Conservation (phyloP, 345 rosid genomes). For the Salix udensis region DNA sequence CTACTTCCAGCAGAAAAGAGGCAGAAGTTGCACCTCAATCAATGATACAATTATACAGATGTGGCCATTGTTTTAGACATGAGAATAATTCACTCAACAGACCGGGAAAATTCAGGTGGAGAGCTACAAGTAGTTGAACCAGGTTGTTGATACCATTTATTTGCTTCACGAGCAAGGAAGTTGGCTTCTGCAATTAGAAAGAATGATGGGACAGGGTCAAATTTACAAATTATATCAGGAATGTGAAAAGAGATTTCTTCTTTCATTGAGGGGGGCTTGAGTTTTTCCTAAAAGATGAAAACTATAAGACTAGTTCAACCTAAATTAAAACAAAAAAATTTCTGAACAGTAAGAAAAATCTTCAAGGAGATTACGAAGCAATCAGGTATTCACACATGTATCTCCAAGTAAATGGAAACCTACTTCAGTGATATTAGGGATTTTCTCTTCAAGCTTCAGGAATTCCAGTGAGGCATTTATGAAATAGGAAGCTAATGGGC, state of each 20-base stretch:
- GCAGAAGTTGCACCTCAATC: neutral
- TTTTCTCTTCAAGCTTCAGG: neutral
- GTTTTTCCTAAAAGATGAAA: neutral
- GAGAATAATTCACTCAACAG: slow-evolving; percentile 16
- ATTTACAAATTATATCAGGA: neutral
- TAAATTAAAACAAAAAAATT: no score
- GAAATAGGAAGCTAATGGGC: neutral
- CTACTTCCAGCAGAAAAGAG: neutral
- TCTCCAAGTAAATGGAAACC: neutral
- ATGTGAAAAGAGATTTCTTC: neutral
- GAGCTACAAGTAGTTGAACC: slow-evolving; percentile 39
- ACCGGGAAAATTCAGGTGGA: slow-evolving; percentile 27
- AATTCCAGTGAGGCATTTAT: neutral
- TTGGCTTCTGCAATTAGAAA: slow-evolving; percentile 63
- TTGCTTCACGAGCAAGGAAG: slow-evolving; percentile 66
- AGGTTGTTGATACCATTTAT: slow-evolving; percentile 79
- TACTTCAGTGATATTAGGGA: neutral
- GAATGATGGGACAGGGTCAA: neutral
- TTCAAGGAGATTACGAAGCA: no score
- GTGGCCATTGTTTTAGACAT: no score
- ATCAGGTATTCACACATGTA: no score
- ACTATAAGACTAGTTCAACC: no score
- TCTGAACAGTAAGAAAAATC: no score
- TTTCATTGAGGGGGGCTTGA: neutral
- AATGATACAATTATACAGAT: neutral